A percentile compares a stretch with the other conserved stretches of the same genome.
These are phyloP conservation scores for Ramicandelaber brevisporus DNA, from an alignment of 192 early-diverging fungal genomes.

Conservation along the genomic window DNA sequence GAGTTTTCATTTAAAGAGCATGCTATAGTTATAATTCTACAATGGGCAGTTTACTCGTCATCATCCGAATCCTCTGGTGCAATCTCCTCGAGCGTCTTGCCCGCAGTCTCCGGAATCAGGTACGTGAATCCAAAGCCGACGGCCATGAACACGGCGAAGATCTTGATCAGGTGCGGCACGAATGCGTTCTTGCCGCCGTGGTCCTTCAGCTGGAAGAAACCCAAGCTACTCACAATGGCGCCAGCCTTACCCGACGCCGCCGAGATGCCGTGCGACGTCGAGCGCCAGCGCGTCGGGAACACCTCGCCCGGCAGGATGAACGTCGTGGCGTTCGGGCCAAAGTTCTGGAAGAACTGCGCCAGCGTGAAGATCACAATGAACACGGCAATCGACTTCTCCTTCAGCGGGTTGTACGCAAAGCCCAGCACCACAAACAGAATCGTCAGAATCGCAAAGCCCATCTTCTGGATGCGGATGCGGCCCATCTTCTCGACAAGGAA, in stretches of 20 bases:
- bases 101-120: slow-evolving; percentile 8
- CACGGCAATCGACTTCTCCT: slow-evolving; percentile 18
- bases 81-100: slow-evolving; percentile 7
- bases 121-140: slow-evolving; percentile 21
- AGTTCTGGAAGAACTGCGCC: slow-evolving; percentile 71
- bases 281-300: slow-evolving; percentile 57
- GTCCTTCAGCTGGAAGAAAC: slow-evolving; percentile 38
- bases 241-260: slow-evolving; percentile 53
- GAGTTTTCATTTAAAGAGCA: too few relatives aligned
- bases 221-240: slow-evolving; percentile 39
- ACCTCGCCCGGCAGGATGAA: slow-evolving; percentile 56
- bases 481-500: slow-evolving; percentile 62
- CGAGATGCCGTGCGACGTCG: slow-evolving; percentile 53
- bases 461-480: slow-evolving; percentile 69
- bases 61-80: slow-evolving; percentile 20
- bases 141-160: slow-evolving; percentile 42
- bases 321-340: slow-evolving; percentile 80
- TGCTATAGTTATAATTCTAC: too few relatives aligned
- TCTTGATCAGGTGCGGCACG: slow-evolving; percentile 28
- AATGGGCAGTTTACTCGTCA: too few relatives aligned
- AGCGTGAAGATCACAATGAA: slow-evolving; percentile 32
- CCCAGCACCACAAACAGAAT: slow-evolving; percentile 50
- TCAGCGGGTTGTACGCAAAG: slow-evolving; percentile 38
- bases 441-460: slow-evolving; percentile 59
- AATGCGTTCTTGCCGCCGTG: slow-evolving; percentile 29